A percentile compares a stretch with the other conserved stretches of the same genome.
phyloP scores from a whole-genome alignment of 805 yeast species.

The Pichia gijzeniarum region DNA sequence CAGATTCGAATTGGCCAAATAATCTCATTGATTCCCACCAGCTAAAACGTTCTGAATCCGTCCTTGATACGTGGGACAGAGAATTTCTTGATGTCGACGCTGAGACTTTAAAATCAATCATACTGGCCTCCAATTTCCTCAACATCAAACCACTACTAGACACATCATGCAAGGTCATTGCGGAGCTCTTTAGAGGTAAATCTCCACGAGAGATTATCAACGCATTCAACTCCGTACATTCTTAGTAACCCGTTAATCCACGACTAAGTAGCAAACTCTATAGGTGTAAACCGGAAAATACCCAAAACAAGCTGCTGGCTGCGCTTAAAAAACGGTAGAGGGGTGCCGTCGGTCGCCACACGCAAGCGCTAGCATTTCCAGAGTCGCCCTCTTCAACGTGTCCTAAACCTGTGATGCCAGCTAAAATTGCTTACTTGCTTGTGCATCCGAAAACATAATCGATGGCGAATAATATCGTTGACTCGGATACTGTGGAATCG shows the following conservation, averaged over 20 bases:
- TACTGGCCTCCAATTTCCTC: slow-evolving; percentile 70
- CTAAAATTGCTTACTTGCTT: too few relatives aligned
- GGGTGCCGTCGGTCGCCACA: too few relatives aligned
- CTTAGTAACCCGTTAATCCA: not conserved
- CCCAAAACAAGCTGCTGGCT: too few relatives aligned
- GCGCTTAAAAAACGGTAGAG: too few relatives aligned
- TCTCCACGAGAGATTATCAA: slow-evolving; percentile 68
- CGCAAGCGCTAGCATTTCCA: too few relatives aligned
- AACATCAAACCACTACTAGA: slow-evolving; percentile 64
- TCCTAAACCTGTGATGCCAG: too few relatives aligned
- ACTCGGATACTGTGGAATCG: slow-evolving; percentile 62
- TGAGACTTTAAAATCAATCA: slow-evolving; percentile 65
- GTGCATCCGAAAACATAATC: too few relatives aligned
- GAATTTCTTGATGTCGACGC: slow-evolving; percentile 85
- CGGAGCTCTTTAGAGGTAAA: slow-evolving; percentile 71
- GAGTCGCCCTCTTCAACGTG: too few relatives aligned
- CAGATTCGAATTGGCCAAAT: slow-evolving; percentile 15
- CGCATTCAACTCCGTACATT: slow-evolving; percentile 49
- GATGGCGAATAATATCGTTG: slow-evolving; percentile 40
- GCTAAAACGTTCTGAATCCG: slow-evolving; percentile 39
- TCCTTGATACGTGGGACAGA: slow-evolving; percentile 75
- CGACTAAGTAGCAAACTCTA: not conserved
- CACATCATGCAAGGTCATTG: slow-evolving; percentile 66
- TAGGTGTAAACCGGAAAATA: too few relatives aligned
- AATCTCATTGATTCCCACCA: slow-evolving; percentile 53